Evolutionary conservation across 805 yeast species (phyloP).

Genomic region (Lipomyces sp.): DNA sequence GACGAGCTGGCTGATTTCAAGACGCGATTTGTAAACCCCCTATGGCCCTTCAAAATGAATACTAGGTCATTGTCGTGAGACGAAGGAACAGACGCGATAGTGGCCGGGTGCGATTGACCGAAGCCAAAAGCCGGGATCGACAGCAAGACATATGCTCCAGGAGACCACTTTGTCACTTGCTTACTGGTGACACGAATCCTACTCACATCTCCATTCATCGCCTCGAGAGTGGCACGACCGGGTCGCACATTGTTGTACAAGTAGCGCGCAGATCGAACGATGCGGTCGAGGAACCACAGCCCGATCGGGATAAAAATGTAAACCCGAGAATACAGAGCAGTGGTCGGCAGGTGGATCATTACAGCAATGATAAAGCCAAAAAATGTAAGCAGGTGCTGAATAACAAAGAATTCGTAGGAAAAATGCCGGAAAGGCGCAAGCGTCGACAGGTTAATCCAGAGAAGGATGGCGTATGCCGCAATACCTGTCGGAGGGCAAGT

Average conservation of each 20-base stretch:
- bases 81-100: constrained; percentile 49
- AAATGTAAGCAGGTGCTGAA: constrained; percentile 37
- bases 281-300: constrained; percentile 31
- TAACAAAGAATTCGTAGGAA: constrained; percentile 36
- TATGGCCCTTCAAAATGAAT: constrained; percentile 46
- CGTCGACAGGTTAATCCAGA: constrained; percentile 37
- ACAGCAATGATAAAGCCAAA: constrained; percentile 35
- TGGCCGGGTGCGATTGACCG: constrained; percentile 38
- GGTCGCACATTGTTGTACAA: constrained; percentile 4
- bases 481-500: constrained; percentile 31
- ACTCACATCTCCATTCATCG: constrained; percentile 6
- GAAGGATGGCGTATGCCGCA: constrained; percentile 35
- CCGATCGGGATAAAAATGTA: constrained; percentile 34
- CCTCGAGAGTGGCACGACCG: constrained; percentile 3
- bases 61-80: constrained; percentile 45
- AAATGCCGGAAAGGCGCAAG: constrained; percentile 44
- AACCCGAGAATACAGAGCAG: constrained; percentile 22
- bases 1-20: constrained; percentile 5
- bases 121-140: constrained; percentile 27
- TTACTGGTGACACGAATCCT: neutral
- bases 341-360: constrained; percentile 34
- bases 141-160: constrained; percentile 34
- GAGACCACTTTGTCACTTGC: constrained; percentile 20
- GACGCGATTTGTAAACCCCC: constrained; percentile 6
- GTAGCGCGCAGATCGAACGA: constrained; percentile 23